These are phyloP conservation scores for Pilobolus umbonatus DNA, from an alignment of 192 early-diverging fungal genomes.

Conservation along the genomic window DNA sequence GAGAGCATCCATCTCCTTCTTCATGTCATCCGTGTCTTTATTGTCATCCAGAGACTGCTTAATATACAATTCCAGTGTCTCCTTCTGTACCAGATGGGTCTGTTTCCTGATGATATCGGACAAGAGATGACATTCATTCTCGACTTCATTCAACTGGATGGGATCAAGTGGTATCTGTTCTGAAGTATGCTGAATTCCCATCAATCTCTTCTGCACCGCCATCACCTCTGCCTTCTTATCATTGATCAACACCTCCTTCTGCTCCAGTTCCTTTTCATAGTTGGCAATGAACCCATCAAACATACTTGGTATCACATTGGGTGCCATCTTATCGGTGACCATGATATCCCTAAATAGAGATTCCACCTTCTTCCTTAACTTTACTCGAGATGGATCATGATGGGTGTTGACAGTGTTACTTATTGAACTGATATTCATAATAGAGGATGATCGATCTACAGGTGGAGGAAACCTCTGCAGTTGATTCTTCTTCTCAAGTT, in stretches of 20 bases:
- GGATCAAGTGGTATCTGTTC: conserved; percentile 29
- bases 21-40: conserved; percentile 17
- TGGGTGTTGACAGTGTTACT: background rate
- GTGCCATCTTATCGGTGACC: background rate
- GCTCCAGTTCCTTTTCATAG: conserved; percentile 39
- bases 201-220: conserved; percentile 25
- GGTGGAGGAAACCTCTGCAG: background rate
- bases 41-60: conserved; percentile 14
- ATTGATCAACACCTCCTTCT: conserved; percentile 40
- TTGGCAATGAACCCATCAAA: conserved; percentile 41
- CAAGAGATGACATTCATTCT: conserved; percentile 25
- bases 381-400: background rate
- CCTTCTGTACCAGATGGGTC: conserved; percentile 33
- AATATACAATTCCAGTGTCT: conserved; percentile 25
- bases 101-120: conserved; percentile 26
- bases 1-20: conserved; percentile 30
- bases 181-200: conserved; percentile 27
- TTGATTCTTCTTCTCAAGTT: background rate
- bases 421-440: background rate
- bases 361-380: conserved; percentile 12
- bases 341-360: conserved; percentile 11
- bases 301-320: conserved; percentile 29
- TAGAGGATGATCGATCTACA: background rate
- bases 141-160: conserved; percentile 18
- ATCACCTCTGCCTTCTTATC: conserved; percentile 34